Evolutionary conservation across 352 stramenopile genomes (phyloP).

Genomic region (Phytophthora colocasiae): DNA sequence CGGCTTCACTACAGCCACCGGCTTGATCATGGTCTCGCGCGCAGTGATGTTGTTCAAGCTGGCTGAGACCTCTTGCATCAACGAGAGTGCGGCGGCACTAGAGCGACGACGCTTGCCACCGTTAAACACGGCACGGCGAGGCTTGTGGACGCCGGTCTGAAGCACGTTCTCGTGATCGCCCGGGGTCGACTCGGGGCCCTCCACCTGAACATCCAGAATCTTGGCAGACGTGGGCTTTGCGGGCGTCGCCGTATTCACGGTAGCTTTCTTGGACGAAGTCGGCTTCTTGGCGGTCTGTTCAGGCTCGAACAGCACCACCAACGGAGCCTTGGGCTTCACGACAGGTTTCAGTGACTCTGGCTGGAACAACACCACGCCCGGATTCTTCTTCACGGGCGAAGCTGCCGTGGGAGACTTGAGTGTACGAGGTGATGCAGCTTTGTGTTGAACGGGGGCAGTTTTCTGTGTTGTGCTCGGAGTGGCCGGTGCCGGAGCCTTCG

Average conservation of each 20-base stretch:
- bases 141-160: conserved; percentile 34
- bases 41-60: conserved; percentile 24
- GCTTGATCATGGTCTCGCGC: conserved; percentile 9
- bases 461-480: conserved; percentile 14
- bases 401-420: conserved; percentile 12
- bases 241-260: conserved; percentile 28
- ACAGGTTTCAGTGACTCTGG: conserved; percentile 37
- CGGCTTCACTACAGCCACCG: conserved; percentile 12
- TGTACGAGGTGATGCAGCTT: conserved; percentile 23
- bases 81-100: conserved; percentile 33
- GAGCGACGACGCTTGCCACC: conserved; percentile 45
- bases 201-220: conserved; percentile 25
- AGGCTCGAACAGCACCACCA: conserved; percentile 43
- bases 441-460: conserved; percentile 10
- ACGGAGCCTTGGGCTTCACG: conserved; percentile 35
- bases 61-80: conserved; percentile 41
- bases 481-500: conserved; percentile 4
- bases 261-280: conserved; percentile 14
- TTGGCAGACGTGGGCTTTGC: conserved; percentile 28
- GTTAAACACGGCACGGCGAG: conserved; percentile 52
- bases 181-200: conserved; percentile 21
- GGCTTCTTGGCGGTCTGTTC: conserved; percentile 17
- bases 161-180: conserved; percentile 10
- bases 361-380: conserved; percentile 42
- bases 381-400: conserved; percentile 11